These are phyloP conservation scores for Urtica urens DNA, from an alignment of 306 rosid genomes.

Conservation along the genomic window DNA sequence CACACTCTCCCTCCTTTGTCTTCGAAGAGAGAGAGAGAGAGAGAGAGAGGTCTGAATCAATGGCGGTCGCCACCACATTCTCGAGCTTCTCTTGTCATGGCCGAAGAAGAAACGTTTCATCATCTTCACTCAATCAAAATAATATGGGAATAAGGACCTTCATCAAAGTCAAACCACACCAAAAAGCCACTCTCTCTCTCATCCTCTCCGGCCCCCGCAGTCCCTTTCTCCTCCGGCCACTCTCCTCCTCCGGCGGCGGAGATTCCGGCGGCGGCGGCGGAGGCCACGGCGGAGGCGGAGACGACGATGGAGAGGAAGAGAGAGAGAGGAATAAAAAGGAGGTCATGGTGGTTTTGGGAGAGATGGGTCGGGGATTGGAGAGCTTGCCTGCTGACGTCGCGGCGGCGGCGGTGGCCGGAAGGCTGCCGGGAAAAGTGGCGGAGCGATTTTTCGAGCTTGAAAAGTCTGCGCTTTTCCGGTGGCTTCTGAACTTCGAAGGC, in stretches of 20 bases:
- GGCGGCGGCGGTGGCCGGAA: conserved; percentile 52
- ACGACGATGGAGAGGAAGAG: conserved; percentile 31
- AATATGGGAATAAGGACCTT: no score
- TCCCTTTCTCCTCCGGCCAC: neutral
- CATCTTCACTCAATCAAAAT: conserved; percentile 23
- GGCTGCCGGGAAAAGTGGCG: conserved; percentile 63
- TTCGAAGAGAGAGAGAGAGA: neutral
- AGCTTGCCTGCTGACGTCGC: conserved; percentile 63
- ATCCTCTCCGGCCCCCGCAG: conserved; percentile 12
- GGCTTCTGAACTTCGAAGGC: conserved; percentile 70
- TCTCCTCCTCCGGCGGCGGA: neutral
- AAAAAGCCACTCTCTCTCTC: conserved; percentile 6
- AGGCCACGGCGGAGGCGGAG: conserved; percentile 1
- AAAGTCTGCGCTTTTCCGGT: conserved; percentile 42
- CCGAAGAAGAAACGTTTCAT: no score
- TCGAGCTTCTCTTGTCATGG: conserved; percentile 28
- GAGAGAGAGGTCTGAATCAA: no score
- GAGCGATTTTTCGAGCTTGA: conserved; percentile 62
- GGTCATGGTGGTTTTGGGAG: conserved; percentile 45
- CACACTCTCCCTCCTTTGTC: neutral
- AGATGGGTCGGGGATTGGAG: conserved; percentile 55
- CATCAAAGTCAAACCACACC: conserved; percentile 10
- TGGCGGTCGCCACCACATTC: conserved; percentile 49
- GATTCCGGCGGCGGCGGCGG: neutral
- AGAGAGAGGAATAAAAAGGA: conserved; percentile 51